Conservation (phyloP, 805 yeast species). For the Metschnikowia dekortorum region DNA sequence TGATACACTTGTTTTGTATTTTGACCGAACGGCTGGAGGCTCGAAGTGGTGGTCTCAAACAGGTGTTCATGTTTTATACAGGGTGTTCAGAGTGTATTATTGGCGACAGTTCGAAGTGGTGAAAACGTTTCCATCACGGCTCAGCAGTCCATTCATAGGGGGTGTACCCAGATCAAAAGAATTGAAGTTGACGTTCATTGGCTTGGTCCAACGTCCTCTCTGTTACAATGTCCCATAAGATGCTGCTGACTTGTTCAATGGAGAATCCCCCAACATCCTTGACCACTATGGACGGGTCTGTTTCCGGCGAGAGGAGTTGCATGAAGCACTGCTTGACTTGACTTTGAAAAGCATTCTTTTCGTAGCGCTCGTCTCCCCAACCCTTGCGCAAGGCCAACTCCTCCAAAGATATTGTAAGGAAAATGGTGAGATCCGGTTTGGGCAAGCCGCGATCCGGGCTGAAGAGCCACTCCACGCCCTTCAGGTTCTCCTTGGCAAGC, state of each 20-base stretch:
- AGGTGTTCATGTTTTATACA: too few species aligned
- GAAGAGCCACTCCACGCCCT: constrained; percentile 68
- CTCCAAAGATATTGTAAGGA: constrained; percentile 55
- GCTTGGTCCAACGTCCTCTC: background rate
- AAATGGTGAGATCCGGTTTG: constrained; percentile 78
- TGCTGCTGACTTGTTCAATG: constrained; percentile 51
- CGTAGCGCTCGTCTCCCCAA: constrained; percentile 94
- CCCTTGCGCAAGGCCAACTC: constrained; percentile 56
- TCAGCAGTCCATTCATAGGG: too few species aligned
- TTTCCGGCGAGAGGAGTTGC: constrained; percentile 31
- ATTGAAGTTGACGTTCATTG: background rate
- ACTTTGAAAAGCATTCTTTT: constrained; percentile 66
- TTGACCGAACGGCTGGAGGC: too few species aligned
- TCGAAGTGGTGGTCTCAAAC: too few species aligned
- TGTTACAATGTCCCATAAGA: constrained; percentile 36
- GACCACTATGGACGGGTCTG: constrained; percentile 32
- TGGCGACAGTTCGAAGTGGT: too few species aligned
- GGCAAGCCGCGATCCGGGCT: constrained; percentile 82
- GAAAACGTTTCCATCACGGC: too few species aligned
- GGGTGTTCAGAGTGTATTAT: too few species aligned
- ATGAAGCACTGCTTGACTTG: constrained; percentile 62
- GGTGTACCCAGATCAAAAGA: background rate
- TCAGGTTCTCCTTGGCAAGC: constrained; percentile 57
- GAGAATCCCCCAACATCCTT: constrained; percentile 57
- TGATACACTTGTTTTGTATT: too few species aligned